phyloP scores from a whole-genome alignment of 2,329 filamentous ascomycete species.

The Trichoderma atrobrunneum region DNA sequence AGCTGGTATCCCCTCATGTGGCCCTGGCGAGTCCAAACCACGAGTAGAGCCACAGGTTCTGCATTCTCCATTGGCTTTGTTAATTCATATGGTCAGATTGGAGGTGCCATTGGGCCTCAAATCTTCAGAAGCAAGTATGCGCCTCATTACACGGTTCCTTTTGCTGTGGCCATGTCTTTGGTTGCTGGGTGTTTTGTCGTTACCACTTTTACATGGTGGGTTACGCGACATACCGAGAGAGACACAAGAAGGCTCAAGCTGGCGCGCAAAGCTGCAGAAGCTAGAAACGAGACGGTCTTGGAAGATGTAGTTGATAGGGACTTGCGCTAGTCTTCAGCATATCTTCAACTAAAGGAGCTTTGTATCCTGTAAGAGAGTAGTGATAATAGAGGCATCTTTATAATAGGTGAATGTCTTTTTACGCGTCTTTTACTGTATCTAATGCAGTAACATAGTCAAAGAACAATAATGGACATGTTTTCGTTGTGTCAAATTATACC shows the following conservation, averaged over 20 bases:
- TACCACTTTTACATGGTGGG: background rate
- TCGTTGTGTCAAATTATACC: background rate
- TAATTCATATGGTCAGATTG: background rate
- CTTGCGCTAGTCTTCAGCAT: background rate
- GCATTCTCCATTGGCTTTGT: background rate
- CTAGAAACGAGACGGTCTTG: background rate
- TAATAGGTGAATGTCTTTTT: too few species aligned
- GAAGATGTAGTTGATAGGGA: background rate
- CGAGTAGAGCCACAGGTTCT: background rate
- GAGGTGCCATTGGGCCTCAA: background rate
- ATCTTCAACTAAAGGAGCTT: background rate
- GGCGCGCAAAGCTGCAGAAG: background rate
- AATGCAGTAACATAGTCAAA: background rate
- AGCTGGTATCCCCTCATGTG: background rate
- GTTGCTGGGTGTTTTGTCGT: background rate
- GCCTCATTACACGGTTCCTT: background rate
- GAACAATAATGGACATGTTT: background rate
- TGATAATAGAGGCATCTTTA: background rate
- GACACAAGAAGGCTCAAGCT: background rate
- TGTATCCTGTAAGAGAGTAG: background rate
- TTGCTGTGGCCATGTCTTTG: background rate
- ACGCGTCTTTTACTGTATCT: background rate
- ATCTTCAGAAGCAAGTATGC: background rate
- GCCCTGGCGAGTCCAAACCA: background rate
- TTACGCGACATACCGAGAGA: background rate